These are phyloP conservation scores for Phylloporus arenicola DNA, from an alignment of 768 basidiomycete species.

Conservation along the genomic window DNA sequence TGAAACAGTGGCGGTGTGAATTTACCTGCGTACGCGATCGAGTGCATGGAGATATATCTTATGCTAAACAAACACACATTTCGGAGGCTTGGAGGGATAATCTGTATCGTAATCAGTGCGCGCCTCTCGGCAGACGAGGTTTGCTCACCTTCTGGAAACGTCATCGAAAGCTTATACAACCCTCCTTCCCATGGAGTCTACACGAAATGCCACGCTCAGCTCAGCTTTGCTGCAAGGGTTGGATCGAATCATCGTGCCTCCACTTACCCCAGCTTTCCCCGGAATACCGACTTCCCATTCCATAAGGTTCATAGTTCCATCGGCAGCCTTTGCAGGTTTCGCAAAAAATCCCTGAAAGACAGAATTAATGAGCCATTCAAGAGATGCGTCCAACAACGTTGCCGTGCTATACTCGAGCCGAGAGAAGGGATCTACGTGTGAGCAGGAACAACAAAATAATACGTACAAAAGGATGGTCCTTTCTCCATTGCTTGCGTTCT, in stretches of 20 bases:
- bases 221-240: constrained; percentile 9
- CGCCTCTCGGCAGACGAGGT: background rate
- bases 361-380: constrained; percentile 2
- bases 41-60: background rate
- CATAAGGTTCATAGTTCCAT: constrained; percentile 95
- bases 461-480: constrained; percentile 97
- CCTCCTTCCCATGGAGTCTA: constrained; percentile 98
- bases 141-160: constrained; percentile 85
- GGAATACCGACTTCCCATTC: constrained; percentile 99
- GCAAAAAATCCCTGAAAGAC: constrained; percentile 87
- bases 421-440: constrained; percentile 1
- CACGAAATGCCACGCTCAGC: constrained; percentile 11
- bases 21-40: constrained; percentile 62
- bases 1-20: constrained; percentile 94
- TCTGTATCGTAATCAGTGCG: constrained; percentile 42
- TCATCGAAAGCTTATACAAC: constrained; percentile 90
- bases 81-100: constrained; percentile 93
- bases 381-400: background rate
- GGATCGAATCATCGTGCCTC: constrained; percentile 1
- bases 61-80: constrained; percentile 51
- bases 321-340: constrained; percentile 81
- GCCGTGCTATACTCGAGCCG: constrained; percentile 1
- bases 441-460: background rate
- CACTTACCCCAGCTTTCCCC: constrained; percentile 78
- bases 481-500: constrained; percentile 98